Evolutionary conservation across 176 grass and related monocot genomes (phyloP).

Genomic region (Poa annua): DNA sequence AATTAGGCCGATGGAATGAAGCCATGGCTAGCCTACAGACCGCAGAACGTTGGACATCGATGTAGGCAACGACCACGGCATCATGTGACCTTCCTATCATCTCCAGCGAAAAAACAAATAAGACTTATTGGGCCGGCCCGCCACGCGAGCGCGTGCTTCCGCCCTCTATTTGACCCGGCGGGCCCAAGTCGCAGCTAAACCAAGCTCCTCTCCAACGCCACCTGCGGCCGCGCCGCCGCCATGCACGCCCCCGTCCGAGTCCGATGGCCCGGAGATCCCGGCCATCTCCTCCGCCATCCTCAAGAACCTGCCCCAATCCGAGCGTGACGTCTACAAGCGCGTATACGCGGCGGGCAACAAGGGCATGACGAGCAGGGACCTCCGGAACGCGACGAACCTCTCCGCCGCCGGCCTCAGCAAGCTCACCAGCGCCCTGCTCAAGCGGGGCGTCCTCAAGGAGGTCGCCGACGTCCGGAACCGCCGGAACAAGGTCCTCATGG

Average conservation of each 20-base stretch:
- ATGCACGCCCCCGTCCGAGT: slow-evolving; percentile 25
- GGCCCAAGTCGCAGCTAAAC: too few relatives aligned
- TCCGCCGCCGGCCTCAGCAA: slow-evolving; percentile 4
- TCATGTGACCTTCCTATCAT: too few relatives aligned
- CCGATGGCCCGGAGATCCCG: background rate
- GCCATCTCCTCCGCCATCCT: slow-evolving; percentile 5
- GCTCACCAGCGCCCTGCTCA: slow-evolving; percentile 15
- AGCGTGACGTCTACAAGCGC: slow-evolving; percentile 40
- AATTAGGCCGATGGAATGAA: too few relatives aligned
- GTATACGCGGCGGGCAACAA: slow-evolving; percentile 44
- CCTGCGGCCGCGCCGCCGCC: background rate
- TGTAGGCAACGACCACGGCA: too few relatives aligned
- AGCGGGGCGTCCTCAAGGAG: slow-evolving; percentile 43
- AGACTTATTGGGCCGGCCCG: too few relatives aligned
- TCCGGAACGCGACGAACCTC: slow-evolving; percentile 5
- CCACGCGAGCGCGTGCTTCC: too few relatives aligned
- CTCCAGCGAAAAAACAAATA: too few relatives aligned
- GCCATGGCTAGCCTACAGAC: too few relatives aligned
- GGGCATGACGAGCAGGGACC: slow-evolving; percentile 48
- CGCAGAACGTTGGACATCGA: too few relatives aligned
- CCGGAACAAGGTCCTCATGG: slow-evolving; percentile 60
- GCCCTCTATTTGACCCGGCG: too few relatives aligned
- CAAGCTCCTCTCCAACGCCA: too few relatives aligned
- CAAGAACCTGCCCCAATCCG: background rate
- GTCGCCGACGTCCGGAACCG: slow-evolving; percentile 48